Base-by-base conservation (phyloP, 768 basidiomycete species). In the Lentinula detonsa region DNA sequence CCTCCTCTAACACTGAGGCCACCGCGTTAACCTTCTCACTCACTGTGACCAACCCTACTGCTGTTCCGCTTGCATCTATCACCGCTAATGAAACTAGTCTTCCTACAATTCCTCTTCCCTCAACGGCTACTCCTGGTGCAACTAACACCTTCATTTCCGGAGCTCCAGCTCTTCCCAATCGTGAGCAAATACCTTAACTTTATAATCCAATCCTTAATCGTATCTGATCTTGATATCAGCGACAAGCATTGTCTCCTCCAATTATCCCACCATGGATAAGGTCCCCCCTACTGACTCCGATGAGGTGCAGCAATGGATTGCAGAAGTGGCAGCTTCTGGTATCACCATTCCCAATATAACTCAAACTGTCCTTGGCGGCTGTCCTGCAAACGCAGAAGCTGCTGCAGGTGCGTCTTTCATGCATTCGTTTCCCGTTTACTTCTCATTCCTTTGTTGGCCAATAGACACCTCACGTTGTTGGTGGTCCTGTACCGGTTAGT, bases 271-370 rank as follows among this genome's bases (percentile, higher is more conserved):
- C 0, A 74, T 90, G n/a, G 91, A 92, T 72, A 72, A 68, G 31
- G 67, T 76, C 2, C 88, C 90, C 34, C 80, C 85, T 5, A 78
- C 75, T 3, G 82, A 88, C 72, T 83, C 84, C 49, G 55, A 40
- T 18, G 72, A 86, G 64, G 89, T 92, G 8, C 74, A 82, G 64
- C 78, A 83, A 67, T 93, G 91, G 91, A 85, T 87, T n/a, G 55
- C 76, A 59, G 83, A 88, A 13, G 85, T 91, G 28, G 52, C 67
- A 5, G 72, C 74, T 48, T 82, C 84, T 9, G 86, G 86, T 40
- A 65, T 89, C 42, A 49, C 67, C 2, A 86, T 91, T 66, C 90
- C 91, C 7, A 65, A 76, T 69, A 72, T 88, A 62, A 18, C 70
- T 2, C 71, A 73, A 28, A 88, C 76, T 54, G 67, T 72, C 18